Conservation (phyloP, 2,329 filamentous ascomycete genomes). For the Monilinia fructigena region DNA sequence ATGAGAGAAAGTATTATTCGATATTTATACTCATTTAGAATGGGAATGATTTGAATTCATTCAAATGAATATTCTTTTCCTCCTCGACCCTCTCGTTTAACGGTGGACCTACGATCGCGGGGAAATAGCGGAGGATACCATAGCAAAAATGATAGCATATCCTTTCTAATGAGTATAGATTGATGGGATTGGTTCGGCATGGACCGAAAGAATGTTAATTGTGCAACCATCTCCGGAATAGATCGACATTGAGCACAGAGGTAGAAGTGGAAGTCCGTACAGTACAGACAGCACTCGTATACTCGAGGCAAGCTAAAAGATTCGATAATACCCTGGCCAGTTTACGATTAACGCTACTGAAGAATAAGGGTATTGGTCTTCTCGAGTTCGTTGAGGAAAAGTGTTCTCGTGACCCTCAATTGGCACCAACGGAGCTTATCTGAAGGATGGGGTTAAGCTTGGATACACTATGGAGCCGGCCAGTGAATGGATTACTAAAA, state of each 20-base stretch:
- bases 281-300: not conserved
- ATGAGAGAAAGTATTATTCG: not conserved
- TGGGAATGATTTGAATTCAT: not conserved
- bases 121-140: not conserved
- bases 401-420: constrained; percentile 2
- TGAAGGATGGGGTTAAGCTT: constrained; percentile 8
- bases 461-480: not conserved
- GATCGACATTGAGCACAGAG: constrained; percentile 5
- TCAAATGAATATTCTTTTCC: not conserved
- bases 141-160: not conserved
- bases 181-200: not conserved
- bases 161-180: not conserved
- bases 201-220: not conserved
- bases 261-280: not conserved
- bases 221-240: constrained; percentile 4
- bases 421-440: not conserved
- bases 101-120: constrained; percentile 1
- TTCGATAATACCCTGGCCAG: not conserved
- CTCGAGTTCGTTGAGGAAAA: not conserved
- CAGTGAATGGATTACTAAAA: not conserved
- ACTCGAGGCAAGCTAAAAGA: not conserved
- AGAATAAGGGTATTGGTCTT: not conserved
- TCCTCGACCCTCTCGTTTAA: not conserved
- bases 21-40: constrained; percentile 2
- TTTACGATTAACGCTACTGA: not conserved